These are phyloP conservation scores for Hymenochaete sp. DNA, from an alignment of 1,284 basidiomycete species.

Conservation along the genomic window DNA sequence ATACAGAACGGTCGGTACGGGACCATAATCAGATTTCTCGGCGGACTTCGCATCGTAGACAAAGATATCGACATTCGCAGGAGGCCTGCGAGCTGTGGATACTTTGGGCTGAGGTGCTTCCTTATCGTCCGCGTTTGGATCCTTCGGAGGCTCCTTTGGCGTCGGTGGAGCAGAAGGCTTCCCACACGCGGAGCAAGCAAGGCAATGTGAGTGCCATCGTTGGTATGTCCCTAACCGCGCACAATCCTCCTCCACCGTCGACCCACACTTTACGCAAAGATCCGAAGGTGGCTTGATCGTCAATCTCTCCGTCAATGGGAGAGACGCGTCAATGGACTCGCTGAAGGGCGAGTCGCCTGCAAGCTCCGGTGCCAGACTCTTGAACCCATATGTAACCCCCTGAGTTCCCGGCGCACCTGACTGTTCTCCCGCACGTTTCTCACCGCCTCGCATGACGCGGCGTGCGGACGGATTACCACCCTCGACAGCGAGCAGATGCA, in stretches of 20 bases:
- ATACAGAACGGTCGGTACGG: conserved; percentile 58
- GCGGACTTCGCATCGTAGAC: conserved; percentile 60
- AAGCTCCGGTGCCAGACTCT: conserved; percentile 79
- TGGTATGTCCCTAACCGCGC: conserved; percentile 88
- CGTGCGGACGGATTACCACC: conserved; percentile 73
- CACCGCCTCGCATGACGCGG: conserved; percentile 61
- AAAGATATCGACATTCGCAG: conserved; percentile 72
- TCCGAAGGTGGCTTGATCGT: conserved; percentile 72
- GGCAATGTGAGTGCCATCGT: conserved; percentile 92
- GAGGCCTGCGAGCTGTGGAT: conserved; percentile 58
- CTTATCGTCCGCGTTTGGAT: conserved; percentile 33
- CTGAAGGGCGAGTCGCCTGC: conserved; percentile 80
- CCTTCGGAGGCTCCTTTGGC: conserved; percentile 40
- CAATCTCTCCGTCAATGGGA: conserved; percentile 36
- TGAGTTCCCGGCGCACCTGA: conserved; percentile 54
- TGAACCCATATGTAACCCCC: conserved; percentile 80
- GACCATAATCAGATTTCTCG: conserved; percentile 61
- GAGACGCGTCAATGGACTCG: conserved; percentile 33
- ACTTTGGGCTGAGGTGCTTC: conserved; percentile 47
- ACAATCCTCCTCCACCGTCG: conserved; percentile 97
- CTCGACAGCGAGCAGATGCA: conserved; percentile 86
- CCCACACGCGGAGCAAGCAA: conserved; percentile 77
- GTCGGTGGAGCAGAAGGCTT: conserved; percentile 61
- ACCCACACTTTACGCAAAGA: conserved; percentile 81
- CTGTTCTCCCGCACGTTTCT: conserved; percentile 36